A percentile compares a stretch with the other conserved stretches of the same genome.
phyloP scores from a whole-genome alignment of 2,329 filamentous ascomycete species.

The Pyrenophora seminiperda region DNA sequence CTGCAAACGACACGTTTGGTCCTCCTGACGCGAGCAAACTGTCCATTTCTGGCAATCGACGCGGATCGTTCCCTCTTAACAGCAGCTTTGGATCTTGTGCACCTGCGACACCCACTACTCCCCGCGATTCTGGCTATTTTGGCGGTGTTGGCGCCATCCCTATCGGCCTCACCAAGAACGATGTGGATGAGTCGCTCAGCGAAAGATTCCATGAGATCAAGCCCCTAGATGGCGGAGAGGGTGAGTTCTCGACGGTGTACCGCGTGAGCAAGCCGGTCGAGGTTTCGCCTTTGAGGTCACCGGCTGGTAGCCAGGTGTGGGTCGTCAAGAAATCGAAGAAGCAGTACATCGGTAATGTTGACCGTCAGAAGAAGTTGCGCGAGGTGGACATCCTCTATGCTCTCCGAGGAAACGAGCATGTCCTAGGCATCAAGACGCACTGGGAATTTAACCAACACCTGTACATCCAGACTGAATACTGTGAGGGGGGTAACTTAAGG shows the following conservation, averaged over 20 bases:
- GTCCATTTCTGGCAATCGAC: constrained; percentile 70
- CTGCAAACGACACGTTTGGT: constrained; percentile 69
- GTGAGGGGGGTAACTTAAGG: constrained; percentile 89
- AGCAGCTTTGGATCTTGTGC: constrained; percentile 57
- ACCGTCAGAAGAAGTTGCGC: constrained; percentile 80
- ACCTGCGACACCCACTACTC: constrained; percentile 83
- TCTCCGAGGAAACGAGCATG: constrained; percentile 80
- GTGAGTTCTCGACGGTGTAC: constrained; percentile 94
- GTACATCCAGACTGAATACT: constrained; percentile 97
- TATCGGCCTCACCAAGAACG: constrained; percentile 68
- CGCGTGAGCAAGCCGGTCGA: constrained; percentile 65
- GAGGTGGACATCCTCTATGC: constrained; percentile 81
- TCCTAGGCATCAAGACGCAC: constrained; percentile 80
- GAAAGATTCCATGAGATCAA: constrained; percentile 79
- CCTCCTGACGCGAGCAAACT: constrained; percentile 81
- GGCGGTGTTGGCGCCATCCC: constrained; percentile 63
- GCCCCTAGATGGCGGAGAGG: constrained; percentile 72
- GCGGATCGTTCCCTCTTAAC: constrained; percentile 47
- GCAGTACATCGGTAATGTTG: constrained; percentile 75
- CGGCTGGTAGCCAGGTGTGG: constrained; percentile 62
- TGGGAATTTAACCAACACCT: constrained; percentile 87
- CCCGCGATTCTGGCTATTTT: constrained; percentile 62
- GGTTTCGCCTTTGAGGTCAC: constrained; percentile 32
- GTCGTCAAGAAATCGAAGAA: constrained; percentile 93
- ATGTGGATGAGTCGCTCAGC: constrained; percentile 75